Evolutionary conservation across 805 yeast genomes (phyloP).

Genomic region (Barnettozyma sucrosica): DNA sequence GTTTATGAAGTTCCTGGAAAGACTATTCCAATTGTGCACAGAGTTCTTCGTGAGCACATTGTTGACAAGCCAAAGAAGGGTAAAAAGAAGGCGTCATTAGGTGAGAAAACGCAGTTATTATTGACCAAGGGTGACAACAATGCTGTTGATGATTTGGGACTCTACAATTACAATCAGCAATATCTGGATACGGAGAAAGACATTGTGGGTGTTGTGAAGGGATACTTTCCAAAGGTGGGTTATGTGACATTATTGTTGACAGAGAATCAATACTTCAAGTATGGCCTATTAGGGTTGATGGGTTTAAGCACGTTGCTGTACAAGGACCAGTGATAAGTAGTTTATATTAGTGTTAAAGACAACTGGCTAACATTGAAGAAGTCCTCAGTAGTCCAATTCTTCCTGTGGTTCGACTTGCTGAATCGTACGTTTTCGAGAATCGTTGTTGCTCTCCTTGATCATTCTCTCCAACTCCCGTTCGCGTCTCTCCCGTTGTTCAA

Average conservation of each 20-base stretch:
- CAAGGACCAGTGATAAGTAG: conserved; percentile 36
- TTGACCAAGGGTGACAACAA: conserved; percentile 97
- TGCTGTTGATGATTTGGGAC: conserved; percentile 81
- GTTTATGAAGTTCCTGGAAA: conserved; percentile 81
- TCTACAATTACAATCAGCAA: conserved; percentile 69
- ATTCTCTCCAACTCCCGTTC: conserved; percentile 18
- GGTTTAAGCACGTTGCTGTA: conserved; percentile 63
- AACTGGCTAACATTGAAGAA: neutral
- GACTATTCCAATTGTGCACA: conserved; percentile 92
- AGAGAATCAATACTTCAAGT: conserved; percentile 80
- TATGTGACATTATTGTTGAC: conserved; percentile 87
- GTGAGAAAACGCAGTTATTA: conserved; percentile 49
- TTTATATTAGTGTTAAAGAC: neutral
- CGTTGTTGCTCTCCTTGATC: conserved; percentile 16
- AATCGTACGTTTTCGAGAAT: conserved; percentile 16
- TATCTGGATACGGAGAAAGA: conserved; percentile 76
- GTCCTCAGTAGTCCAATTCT: conserved; percentile 30
- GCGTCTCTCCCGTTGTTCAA: conserved; percentile 18
- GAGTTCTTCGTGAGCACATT: conserved; percentile 84
- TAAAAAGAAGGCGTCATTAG: conserved; percentile 88
- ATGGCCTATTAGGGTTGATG: conserved; percentile 66
- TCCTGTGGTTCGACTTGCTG: conserved; percentile 24
- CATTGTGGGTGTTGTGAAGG: conserved; percentile 88
- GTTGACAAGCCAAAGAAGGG: conserved; percentile 52
- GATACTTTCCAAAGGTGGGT: conserved; percentile 83